Evolutionary conservation across 2,329 filamentous ascomycete species (phyloP).

Genomic region (Orbilia blumenaviensis): DNA sequence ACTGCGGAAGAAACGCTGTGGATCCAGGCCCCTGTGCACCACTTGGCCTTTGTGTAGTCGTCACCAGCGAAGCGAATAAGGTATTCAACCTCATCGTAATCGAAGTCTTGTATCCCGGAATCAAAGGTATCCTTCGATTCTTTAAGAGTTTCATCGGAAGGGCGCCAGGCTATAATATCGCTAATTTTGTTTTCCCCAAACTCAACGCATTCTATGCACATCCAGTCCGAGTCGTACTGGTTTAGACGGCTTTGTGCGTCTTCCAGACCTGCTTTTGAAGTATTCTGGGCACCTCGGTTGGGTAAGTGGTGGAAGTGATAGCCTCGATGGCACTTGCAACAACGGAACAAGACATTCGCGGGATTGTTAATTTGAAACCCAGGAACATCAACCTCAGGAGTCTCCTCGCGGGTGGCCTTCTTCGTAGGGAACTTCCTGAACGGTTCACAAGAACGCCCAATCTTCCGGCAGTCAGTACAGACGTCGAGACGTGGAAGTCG

Average conservation of each 20-base stretch:
- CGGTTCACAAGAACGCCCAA: slow-evolving; percentile 75
- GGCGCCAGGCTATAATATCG: slow-evolving; percentile 87
- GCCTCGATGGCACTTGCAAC: slow-evolving; percentile 75
- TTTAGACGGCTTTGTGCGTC: slow-evolving; percentile 67
- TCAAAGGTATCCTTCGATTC: slow-evolving; percentile 64
- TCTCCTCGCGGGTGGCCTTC: slow-evolving; percentile 32
- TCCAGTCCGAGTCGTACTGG: slow-evolving; percentile 79
- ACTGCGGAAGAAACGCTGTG: slow-evolving; percentile 72
- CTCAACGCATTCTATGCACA: slow-evolving; percentile 79
- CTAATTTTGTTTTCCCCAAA: slow-evolving; percentile 72
- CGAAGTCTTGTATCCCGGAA: slow-evolving; percentile 64
- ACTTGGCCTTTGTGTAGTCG: slow-evolving; percentile 83
- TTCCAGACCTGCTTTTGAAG: slow-evolving; percentile 63
- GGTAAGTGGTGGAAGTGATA: slow-evolving; percentile 89
- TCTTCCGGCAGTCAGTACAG: slow-evolving; percentile 75
- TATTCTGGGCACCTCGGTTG: slow-evolving; percentile 59
- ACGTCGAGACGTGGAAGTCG: slow-evolving; percentile 74
- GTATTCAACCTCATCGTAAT: slow-evolving; percentile 86
- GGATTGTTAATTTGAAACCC: slow-evolving; percentile 75
- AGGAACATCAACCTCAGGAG: slow-evolving; percentile 64
- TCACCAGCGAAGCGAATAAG: slow-evolving; percentile 84
- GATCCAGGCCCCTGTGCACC: slow-evolving; percentile 91
- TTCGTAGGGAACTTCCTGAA: slow-evolving; percentile 81
- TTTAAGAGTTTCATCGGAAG: slow-evolving; percentile 69
- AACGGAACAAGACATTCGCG: slow-evolving; percentile 83